Evolutionary conservation across 1,139 yeast species (phyloP).

Genomic region (Kluyveromyces sp.): DNA sequence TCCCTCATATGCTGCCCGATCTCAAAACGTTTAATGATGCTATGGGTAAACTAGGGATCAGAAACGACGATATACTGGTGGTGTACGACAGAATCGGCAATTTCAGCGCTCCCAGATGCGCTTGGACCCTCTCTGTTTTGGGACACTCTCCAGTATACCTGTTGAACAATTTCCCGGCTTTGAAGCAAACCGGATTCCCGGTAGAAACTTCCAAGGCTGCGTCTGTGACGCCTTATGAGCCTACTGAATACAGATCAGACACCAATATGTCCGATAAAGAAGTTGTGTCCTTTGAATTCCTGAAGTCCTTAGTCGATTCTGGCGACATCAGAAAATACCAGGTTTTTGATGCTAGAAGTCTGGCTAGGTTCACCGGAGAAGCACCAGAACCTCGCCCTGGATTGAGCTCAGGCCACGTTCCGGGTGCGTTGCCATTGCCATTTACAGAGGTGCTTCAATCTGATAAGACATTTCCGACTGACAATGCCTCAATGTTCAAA

Average conservation of each 20-base stretch:
- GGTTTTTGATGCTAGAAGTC: conserved; percentile 76
- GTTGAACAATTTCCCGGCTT: conserved; percentile 61
- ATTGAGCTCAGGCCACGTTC: conserved; percentile 81
- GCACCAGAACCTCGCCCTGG: conserved; percentile 88
- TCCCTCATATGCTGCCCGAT: conserved; percentile 87
- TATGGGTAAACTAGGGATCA: conserved; percentile 40
- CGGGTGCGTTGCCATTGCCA: conserved; percentile 74
- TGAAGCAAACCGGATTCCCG: conserved; percentile 37
- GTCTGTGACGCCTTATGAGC: conserved; percentile 33
- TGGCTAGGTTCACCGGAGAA: conserved; percentile 65
- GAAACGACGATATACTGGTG: conserved; percentile 52
- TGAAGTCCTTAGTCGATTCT: conserved; percentile 42
- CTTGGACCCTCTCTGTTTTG: conserved; percentile 77
- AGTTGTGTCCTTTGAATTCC: conserved; percentile 42
- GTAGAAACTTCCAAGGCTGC: conserved; percentile 30
- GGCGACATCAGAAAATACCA: conserved; percentile 44
- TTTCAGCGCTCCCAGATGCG: conserved; percentile 83
- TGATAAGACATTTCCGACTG: conserved; percentile 37
- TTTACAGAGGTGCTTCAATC: conserved; percentile 52
- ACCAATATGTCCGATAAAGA: conserved; percentile 62
- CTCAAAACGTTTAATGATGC: conserved; percentile 45
- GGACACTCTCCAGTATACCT: conserved; percentile 65
- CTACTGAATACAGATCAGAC: conserved; percentile 36
- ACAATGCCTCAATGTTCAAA: conserved; percentile 16
- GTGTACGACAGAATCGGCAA: conserved; percentile 81